Evolutionary conservation across 306 rosid species (phyloP).

Genomic region (Cucurbita moschata): DNA sequence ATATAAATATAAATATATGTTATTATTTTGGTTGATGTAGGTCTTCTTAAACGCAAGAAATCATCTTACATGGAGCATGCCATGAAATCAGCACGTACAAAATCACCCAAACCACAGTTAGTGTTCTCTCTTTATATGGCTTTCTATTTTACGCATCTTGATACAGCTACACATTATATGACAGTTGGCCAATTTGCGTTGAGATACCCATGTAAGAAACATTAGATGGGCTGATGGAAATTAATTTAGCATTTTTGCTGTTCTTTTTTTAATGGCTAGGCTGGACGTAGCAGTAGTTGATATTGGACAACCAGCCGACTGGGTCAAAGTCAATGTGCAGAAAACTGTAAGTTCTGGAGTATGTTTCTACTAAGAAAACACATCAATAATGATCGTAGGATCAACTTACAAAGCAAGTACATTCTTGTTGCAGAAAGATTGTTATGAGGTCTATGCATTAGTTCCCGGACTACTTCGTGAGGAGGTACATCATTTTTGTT

Average conservation of each 20-base stretch:
- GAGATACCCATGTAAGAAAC: not conserved
- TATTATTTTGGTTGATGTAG: constrained; percentile 26
- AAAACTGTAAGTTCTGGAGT: constrained; percentile 56
- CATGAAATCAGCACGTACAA: constrained; percentile 60
- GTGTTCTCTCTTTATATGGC: constrained; percentile 14
- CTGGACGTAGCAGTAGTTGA: constrained; percentile 71
- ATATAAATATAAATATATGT: not conserved
- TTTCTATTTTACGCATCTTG: not conserved
- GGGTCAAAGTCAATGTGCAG: constrained; percentile 96
- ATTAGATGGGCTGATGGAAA: not conserved
- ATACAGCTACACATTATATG: constrained; percentile 5
- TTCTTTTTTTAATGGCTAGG: constrained; percentile 26
- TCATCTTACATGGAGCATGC: constrained; percentile 52
- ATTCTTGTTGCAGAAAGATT: constrained; percentile 63
- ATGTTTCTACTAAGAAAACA: not conserved
- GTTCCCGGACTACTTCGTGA: constrained; percentile 99
- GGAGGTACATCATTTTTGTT: constrained; percentile 44
- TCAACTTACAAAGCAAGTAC: constrained; percentile 3
- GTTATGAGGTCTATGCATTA: constrained; percentile 89
- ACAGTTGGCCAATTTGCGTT: not conserved
- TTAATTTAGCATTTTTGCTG: constrained; percentile 2
- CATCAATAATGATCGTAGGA: not conserved
- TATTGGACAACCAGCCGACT: constrained; percentile 90
- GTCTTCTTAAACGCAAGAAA: constrained; percentile 74
- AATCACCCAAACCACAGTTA: constrained; percentile 82